These are phyloP conservation scores for Secale cereale DNA, from an alignment of 176 grass and related monocot species.

Conservation along the genomic window DNA sequence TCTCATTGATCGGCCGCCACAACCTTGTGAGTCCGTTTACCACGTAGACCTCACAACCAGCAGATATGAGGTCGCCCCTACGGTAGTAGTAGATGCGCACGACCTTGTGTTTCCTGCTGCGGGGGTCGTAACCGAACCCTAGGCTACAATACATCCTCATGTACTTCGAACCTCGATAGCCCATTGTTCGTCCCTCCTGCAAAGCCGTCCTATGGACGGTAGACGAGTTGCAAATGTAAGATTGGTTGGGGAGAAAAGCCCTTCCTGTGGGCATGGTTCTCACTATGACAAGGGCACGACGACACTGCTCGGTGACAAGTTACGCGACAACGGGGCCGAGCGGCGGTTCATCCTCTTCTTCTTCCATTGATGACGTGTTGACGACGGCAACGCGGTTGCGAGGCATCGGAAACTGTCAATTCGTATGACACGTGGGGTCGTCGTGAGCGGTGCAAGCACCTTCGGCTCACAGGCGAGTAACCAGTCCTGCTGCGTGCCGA, in stretches of 20 bases:
- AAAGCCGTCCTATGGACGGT: background rate
- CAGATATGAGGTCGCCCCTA: background rate
- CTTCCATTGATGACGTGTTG: background rate
- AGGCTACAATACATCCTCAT: background rate
- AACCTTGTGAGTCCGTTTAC: background rate
- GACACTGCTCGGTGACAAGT: background rate
- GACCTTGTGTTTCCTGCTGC: background rate
- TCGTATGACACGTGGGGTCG: background rate
- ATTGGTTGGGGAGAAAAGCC: background rate
- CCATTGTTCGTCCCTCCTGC: background rate
- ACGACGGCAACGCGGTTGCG: background rate
- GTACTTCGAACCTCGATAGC: background rate
- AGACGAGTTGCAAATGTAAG: conserved; percentile 4
- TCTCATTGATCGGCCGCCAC: background rate
- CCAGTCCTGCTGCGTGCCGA: background rate
- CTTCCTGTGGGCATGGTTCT: accelerated
- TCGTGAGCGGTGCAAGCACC: background rate
- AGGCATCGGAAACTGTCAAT: background rate
- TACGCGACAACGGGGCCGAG: background rate
- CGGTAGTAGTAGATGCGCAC: conserved; percentile 2
- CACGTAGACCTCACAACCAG: background rate
- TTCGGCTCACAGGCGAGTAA: background rate
- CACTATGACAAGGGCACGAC: background rate
- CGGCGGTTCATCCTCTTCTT: background rate
- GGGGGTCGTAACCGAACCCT: conserved; percentile 24